Conservation (phyloP, 352 stramenopile species). For the Phytophthora crassamura region DNA sequence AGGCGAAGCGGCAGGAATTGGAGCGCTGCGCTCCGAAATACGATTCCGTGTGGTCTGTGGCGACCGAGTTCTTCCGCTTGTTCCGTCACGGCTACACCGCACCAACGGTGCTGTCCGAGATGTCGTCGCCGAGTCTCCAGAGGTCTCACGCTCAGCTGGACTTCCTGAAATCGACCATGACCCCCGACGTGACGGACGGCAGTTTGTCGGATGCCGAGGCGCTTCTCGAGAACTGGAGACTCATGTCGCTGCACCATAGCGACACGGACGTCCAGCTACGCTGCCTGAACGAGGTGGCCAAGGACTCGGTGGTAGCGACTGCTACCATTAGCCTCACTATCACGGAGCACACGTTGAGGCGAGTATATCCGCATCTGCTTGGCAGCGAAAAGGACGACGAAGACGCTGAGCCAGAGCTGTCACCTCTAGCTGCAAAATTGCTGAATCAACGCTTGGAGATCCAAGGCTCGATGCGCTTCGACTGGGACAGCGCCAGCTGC, state of each 20-base stretch:
- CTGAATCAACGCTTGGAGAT: constrained; percentile 5
- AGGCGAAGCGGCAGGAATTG: not conserved
- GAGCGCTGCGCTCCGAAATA: not conserved
- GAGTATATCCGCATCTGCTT: constrained; percentile 10
- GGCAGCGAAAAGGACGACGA: not conserved
- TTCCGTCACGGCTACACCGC: constrained; percentile 13
- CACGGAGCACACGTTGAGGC: constrained; percentile 7
- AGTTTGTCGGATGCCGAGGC: not conserved
- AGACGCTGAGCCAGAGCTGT: not conserved
- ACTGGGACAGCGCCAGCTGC: not conserved
- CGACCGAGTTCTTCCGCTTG: constrained; percentile 13
- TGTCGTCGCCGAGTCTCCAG: not conserved
- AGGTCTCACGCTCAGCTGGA: not conserved
- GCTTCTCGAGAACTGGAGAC: constrained; percentile 16
- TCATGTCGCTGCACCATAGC: constrained; percentile 17
- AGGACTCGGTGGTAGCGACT: constrained; percentile 7
- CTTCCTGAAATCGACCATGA: constrained; percentile 2
- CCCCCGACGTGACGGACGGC: not conserved
- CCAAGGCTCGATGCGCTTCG: constrained; percentile 7
- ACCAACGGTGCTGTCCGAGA: not conserved
- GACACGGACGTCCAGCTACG: constrained; percentile 11
- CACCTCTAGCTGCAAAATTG: constrained; percentile 1
- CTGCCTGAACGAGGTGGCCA: not conserved
- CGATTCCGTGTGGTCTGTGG: constrained; percentile 13
- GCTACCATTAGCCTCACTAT: constrained; percentile 10